Base-by-base conservation (phyloP, 2,329 filamentous ascomycete genomes). In the Pseudocercospora macadamiae region DNA sequence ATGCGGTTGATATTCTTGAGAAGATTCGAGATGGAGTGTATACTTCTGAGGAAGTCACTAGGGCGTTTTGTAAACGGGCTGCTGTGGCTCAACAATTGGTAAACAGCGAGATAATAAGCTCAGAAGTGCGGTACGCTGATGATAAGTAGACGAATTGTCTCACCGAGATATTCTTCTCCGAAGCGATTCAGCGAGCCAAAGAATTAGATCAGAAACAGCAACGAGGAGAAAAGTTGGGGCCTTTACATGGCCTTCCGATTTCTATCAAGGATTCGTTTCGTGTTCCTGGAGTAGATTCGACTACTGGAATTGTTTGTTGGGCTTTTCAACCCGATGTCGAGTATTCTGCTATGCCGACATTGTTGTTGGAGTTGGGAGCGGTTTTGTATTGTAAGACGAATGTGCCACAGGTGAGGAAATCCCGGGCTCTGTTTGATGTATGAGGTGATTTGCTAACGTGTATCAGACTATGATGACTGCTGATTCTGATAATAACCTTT, bases 381-480 rank as follows among this genome's bases (percentile, higher is more conserved):
- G 76, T 84, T 1, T 62, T 81, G 1, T 80, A 80, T 62, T 77
- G 74, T 68, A 83, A 85, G 68, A 85, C 82, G 3, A 84, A 83
- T 59, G 70, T 84, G 2, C 81, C 83, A 18, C 34, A 37, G 34
- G 34, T 37, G n/a, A n/a, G n/a, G n/a, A n/a, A n/a, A n/a, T n/a
- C n/a, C n/a, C n/a, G n/a, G n/a, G n/a, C n/a, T n/a, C n/a, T n/a
- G n/a, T n/a, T n/a, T n/a, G n/a, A n/a, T n/a, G n/a, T n/a, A 10
- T 36, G 32, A 12, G 12, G 8, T 36, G 12, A n/a, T 12, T 10
- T 36, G 12, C 16, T 36, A n/a, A 36, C 8, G 8, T 36, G 3
- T 3, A 3, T 2, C 79, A 82, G 60, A 83, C 80, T 32, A 54
- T 85, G 62, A 80, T 82, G 78, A 70, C 66, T 8, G 69, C 54